phyloP scores from a whole-genome alignment of 1,284 basidiomycete species.

The Tylopilus sp. region DNA sequence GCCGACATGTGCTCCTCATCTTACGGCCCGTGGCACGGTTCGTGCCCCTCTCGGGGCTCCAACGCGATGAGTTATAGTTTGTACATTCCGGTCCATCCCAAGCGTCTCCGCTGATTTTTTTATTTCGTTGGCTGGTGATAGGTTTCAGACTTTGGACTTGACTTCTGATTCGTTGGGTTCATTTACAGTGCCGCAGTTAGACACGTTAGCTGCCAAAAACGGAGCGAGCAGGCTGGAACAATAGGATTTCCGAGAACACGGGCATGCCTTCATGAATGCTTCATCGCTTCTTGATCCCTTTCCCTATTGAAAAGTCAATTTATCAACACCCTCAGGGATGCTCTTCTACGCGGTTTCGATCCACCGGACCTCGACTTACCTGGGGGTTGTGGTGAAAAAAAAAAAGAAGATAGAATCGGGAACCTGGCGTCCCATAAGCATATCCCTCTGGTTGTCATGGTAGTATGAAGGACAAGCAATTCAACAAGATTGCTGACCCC shows the following conservation, averaged over 20 bases:
- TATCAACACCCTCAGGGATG: background rate
- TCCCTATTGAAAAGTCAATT: background rate
- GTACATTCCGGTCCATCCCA: background rate
- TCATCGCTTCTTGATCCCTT: background rate
- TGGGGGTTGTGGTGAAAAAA: background rate
- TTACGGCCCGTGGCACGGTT: no score
- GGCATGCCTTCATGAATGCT: background rate
- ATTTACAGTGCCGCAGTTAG: constrained; percentile 48
- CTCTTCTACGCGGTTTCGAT: background rate
- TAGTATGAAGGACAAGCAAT: background rate
- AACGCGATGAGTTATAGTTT: background rate
- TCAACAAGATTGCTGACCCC: background rate
- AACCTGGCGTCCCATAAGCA: background rate
- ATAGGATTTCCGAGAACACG: background rate
- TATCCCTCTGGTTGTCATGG: background rate
- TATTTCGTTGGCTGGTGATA: background rate
- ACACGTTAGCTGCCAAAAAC: background rate
- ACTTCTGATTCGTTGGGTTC: constrained; percentile 49
- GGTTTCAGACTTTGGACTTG: constrained; percentile 38
- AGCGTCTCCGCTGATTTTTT: background rate
- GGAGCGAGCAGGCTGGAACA: background rate
- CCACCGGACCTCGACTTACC: background rate
- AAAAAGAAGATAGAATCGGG: background rate
- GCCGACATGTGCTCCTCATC: no score
- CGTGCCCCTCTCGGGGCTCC: no score